Evolutionary conservation across 306 rosid species (phyloP), one percentile per base, ranked within the genome.

Genomic region (Cicer yamashitae): DNA sequence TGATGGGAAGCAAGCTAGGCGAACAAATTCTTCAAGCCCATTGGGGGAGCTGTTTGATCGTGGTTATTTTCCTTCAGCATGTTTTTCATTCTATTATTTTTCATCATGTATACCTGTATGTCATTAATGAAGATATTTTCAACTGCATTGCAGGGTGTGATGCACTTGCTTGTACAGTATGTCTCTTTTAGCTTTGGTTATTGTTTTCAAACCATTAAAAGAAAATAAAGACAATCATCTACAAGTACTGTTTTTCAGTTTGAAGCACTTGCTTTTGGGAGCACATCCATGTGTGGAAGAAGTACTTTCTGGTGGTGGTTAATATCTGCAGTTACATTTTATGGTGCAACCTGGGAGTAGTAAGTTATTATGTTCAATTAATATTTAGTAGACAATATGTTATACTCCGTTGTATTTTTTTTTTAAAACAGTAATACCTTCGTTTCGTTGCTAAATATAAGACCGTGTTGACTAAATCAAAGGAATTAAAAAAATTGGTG

Each of bases 1-100:
- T 83, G 99, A 96, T 84, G 99, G 98, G 75, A 96, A 96, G 83
- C 99, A 96, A 96, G 98, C 99, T 70, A 80, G 99, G 59, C 86
- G 98, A 58, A 96, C 99, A 77, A 92, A 76, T 85, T 96, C 99
- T 82, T 90, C 98, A 1, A 96, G 99, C 77, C 99, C 99, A 54
- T 71, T 96, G 67, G 99, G 98, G 74, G 99, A 92, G 88, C 89
- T 92, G 73, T 96, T 96, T 81, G 98, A 92, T 81, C 98, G 92
- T 80, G 98, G 99, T 96, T 78, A 82, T 76, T 74, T 81, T 38
- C 74, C 73, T 66, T 66, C 38, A 10, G 63, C 30, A 10, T 54
- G 59, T 39, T 53, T 70, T 57, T 40, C 61, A n/a, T 14, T 77
- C 51, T 60, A 46, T 51, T 47, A 4, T 53, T 47, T 81, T 72